Percentiles rank a stretch among this genome's conserved stretches.
Conservation (phyloP, 768 basidiomycete genomes). For the Polyporus arcularius region DNA sequence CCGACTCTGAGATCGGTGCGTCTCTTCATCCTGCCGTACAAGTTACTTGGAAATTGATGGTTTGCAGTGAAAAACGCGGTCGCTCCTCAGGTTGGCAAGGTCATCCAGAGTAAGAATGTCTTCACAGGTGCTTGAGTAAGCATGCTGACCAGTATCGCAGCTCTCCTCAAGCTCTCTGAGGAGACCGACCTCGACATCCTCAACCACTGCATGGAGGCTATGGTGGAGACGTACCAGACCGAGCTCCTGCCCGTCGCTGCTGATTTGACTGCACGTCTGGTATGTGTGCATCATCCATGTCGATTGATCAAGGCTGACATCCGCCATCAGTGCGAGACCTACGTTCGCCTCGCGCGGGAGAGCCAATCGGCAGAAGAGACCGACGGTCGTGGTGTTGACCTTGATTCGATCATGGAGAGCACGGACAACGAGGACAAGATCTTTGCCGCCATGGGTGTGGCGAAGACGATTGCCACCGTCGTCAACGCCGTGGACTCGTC, state of each 20-base stretch:
- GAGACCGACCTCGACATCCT: conserved; percentile 88
- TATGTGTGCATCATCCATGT: conserved; percentile 37
- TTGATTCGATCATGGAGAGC: conserved; percentile 51
- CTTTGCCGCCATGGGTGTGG: conserved; percentile 83
- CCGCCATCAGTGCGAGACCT: conserved; percentile 71
- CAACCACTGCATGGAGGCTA: conserved; percentile 79
- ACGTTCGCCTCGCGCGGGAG: conserved; percentile 76
- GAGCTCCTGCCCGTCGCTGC: conserved; percentile 85
- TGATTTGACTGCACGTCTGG: conserved; percentile 75
- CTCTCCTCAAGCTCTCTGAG: conserved; percentile 86
- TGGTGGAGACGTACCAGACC: conserved; percentile 84
- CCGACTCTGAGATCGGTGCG: conserved; percentile 62
- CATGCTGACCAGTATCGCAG: conserved; percentile 37
- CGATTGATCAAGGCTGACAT: background rate
- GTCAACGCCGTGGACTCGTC: conserved; percentile 73
- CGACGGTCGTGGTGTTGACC: conserved; percentile 50
- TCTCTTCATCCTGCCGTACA: background rate
- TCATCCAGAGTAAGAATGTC: conserved; percentile 68
- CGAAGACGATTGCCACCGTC: conserved; percentile 84
- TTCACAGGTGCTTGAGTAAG: background rate
- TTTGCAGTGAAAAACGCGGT: conserved; percentile 64
- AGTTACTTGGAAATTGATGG: background rate
- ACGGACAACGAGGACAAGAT: conserved; percentile 83
- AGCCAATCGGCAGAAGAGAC: conserved; percentile 52
- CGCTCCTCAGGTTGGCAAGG: conserved; percentile 78